Conservation (phyloP, 768 basidiomycete species). For the Thelephora aurantiotincta region DNA sequence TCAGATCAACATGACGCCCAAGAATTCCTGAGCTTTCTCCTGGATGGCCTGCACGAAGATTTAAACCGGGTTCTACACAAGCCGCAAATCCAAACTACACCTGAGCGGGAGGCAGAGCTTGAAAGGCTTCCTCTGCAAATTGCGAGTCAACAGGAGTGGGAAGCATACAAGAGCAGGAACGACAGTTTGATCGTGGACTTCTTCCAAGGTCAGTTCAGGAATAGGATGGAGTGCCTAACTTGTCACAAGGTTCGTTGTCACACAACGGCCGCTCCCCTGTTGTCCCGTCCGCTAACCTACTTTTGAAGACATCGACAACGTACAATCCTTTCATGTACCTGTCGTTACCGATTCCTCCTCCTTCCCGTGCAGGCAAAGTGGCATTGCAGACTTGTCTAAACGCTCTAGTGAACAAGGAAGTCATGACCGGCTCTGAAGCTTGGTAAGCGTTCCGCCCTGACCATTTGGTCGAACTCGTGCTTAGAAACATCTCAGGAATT, state of each 20-base stretch:
- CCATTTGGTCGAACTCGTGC: background rate
- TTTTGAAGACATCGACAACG: slow-evolving; percentile 79
- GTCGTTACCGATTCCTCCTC: slow-evolving; percentile 73
- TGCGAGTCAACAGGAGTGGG: slow-evolving; percentile 89
- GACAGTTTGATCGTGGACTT: slow-evolving; percentile 92
- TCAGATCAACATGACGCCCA: slow-evolving; percentile 95
- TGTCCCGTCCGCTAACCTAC: slow-evolving; percentile 6
- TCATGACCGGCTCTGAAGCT: slow-evolving; percentile 85
- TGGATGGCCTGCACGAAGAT: slow-evolving; percentile 95
- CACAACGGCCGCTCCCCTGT: background rate
- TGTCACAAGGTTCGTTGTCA: slow-evolving; percentile 59
- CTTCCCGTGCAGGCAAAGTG: slow-evolving; percentile 40
- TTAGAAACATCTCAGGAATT: slow-evolving; percentile 50
- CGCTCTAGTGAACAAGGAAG: slow-evolving; percentile 80
- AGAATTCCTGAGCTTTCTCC: slow-evolving; percentile 87
- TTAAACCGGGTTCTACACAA: slow-evolving; percentile 78
- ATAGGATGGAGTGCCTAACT: slow-evolving; percentile 76
- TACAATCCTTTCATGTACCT: slow-evolving; percentile 96
- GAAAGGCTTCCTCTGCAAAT: slow-evolving; percentile 78
- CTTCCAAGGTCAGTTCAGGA: slow-evolving; percentile 96
- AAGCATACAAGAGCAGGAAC: slow-evolving; percentile 75
- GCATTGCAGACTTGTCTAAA: slow-evolving; percentile 74
- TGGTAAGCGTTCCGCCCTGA: slow-evolving; percentile 40
- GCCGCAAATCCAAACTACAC: slow-evolving; percentile 46
- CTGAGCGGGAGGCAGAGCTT: slow-evolving; percentile 77